These are phyloP conservation scores for Condylostoma magnum DNA, from an alignment of 169 alveolate genomes.

Conservation along the genomic window DNA sequence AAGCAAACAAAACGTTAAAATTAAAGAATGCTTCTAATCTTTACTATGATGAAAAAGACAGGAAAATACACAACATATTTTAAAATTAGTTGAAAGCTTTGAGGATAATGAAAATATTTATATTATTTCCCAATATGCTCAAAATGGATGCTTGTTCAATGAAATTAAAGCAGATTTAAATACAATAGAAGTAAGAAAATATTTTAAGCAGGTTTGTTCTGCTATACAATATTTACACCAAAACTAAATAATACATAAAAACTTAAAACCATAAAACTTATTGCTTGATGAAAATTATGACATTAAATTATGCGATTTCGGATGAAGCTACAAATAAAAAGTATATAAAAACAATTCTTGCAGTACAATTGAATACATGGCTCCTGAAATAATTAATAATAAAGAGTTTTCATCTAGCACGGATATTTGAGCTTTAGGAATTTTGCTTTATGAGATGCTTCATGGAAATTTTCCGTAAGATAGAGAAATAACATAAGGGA, in stretches of 20 bases:
- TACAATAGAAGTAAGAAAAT: too few relatives aligned
- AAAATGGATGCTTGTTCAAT: slow-evolving; percentile 58
- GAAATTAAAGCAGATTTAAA: too few relatives aligned
- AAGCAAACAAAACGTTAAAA: slow-evolving; percentile 55
- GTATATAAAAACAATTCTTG: not conserved
- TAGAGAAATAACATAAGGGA: not conserved
- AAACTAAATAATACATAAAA: slow-evolving; percentile 53
- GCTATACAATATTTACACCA: slow-evolving; percentile 48
- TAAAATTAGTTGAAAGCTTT: slow-evolving; percentile 64
- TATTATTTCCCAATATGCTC: slow-evolving; percentile 65
- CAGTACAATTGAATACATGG: not conserved
- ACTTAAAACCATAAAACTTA: slow-evolving; percentile 66
- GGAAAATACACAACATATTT: slow-evolving; percentile 66
- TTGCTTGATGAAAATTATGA: slow-evolving; percentile 40
- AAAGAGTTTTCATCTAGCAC: not conserved
- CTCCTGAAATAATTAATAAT: not conserved
- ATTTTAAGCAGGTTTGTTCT: slow-evolving; percentile 35
- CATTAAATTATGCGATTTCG: slow-evolving; percentile 67
- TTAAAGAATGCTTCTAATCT: slow-evolving; percentile 52
- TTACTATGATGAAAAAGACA: slow-evolving; percentile 76
- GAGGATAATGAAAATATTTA: slow-evolving; percentile 70
- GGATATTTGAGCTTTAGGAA: not conserved
- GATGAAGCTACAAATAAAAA: slow-evolving; percentile 28
- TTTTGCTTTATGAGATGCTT: not conserved
- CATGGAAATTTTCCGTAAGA: not conserved